phyloP scores from a whole-genome alignment of 106 monocot genomes.

The Dendrobium officinale region DNA sequence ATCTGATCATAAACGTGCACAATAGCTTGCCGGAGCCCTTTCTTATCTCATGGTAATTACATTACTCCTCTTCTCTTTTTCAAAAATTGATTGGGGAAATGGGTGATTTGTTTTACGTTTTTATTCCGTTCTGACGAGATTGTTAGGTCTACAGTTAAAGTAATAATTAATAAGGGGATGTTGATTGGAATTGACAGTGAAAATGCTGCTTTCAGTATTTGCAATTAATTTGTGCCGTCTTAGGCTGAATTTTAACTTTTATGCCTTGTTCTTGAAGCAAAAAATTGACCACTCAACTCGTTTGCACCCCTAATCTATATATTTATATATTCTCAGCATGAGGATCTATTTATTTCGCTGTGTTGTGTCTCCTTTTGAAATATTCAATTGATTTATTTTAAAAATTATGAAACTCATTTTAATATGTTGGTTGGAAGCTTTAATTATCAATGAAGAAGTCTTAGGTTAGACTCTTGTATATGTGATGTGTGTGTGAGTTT shows the following conservation, averaged over 20 bases:
- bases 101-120: neutral
- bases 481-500: too few relatives aligned
- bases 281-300: too few relatives aligned
- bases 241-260: neutral
- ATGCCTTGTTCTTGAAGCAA: neutral
- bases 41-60: conserved; percentile 52
- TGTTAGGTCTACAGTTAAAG: neutral
- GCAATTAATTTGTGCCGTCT: neutral
- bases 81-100: neutral
- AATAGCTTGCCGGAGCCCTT: conserved; percentile 72
- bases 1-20: conserved; percentile 69
- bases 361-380: too few relatives aligned
- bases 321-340: too few relatives aligned
- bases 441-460: too few relatives aligned
- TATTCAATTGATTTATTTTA: too few relatives aligned
- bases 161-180: neutral
- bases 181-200: neutral
- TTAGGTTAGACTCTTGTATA: too few relatives aligned
- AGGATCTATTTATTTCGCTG: too few relatives aligned
- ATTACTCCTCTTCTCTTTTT: neutral
- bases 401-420: too few relatives aligned
- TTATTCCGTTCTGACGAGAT: neutral
- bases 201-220: too few relatives aligned
- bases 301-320: too few relatives aligned
- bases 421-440: too few relatives aligned